Percentiles rank a stretch among this genome's conserved stretches.
Conservation (phyloP, 495 filamentous ascomycete species). For the Xylaria longipes region DNA sequence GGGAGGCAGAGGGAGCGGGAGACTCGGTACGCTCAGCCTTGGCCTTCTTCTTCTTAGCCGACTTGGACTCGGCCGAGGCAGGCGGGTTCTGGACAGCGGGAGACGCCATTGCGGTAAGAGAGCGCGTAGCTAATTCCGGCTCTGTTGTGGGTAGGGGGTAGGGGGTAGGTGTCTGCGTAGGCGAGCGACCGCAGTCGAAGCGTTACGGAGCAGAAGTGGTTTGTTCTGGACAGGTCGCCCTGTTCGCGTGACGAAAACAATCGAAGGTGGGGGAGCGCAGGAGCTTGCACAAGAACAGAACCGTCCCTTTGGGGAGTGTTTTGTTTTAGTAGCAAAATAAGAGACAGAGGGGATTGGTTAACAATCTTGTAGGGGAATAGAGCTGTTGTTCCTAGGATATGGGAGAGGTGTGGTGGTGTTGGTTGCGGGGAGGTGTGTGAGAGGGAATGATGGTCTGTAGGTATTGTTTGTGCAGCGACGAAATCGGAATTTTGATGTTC, state of each 20-base stretch:
- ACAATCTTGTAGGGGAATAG: constrained; percentile 7
- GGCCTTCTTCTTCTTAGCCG: constrained; percentile 75
- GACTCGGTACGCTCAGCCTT: constrained; percentile 62
- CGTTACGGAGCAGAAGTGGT: not conserved
- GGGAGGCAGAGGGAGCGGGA: constrained; percentile 49
- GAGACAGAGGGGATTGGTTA: not conserved
- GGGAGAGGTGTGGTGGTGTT: not conserved
- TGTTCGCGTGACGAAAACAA: constrained; percentile 25
- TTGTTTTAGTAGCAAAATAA: not conserved
- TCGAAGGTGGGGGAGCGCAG: constrained; percentile 25
- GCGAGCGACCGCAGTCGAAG: not conserved
- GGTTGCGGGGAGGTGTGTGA: not conserved
- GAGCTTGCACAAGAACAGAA: not conserved
- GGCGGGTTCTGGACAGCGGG: constrained; percentile 58
- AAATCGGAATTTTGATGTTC: constrained; percentile 24
- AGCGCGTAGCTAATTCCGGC: constrained; percentile 21
- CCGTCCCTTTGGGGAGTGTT: not conserved
- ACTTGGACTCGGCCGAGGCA: constrained; percentile 61
- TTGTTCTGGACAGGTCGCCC: constrained; percentile 13
- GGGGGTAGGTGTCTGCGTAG: constrained; percentile 1
- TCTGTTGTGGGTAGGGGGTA: constrained; percentile 4
- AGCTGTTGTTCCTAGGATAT: constrained; percentile 17
- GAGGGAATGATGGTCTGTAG: not conserved
- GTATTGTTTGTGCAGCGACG: constrained; percentile 18
- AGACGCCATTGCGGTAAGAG: constrained; percentile 53